Conservation (phyloP, 257 asterid species). For the Mitragyna speciosa region DNA sequence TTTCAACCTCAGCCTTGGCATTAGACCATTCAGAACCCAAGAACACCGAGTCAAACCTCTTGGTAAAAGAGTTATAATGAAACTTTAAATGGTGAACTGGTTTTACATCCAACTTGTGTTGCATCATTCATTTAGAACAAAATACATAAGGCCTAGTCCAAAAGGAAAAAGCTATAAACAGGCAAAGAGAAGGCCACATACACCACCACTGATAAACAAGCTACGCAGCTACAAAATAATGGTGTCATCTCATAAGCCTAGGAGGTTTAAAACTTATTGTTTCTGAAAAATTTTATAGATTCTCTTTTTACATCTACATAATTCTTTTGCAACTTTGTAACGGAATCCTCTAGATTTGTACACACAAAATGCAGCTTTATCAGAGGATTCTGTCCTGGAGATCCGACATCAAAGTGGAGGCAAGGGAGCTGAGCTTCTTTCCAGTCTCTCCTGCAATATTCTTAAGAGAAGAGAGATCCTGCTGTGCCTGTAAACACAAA, state of each 20-base stretch:
- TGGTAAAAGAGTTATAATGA: no score
- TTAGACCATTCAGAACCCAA: no score
- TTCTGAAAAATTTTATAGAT: neutral
- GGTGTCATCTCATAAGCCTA: conserved; percentile 7
- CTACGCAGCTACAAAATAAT: conserved; percentile 4
- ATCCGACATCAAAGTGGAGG: conserved; percentile 75
- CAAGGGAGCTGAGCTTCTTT: conserved; percentile 73
- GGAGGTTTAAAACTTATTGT: neutral
- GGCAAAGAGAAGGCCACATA: conserved; percentile 1
- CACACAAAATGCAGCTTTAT: conserved; percentile 23
- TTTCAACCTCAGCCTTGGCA: no score
- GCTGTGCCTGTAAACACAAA: conserved; percentile 70
- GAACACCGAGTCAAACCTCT: no score
- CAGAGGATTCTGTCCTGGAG: conserved; percentile 91
- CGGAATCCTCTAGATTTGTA: conserved; percentile 32
- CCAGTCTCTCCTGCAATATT: conserved; percentile 97
- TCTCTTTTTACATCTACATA: conserved; percentile 29
- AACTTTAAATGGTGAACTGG: neutral
- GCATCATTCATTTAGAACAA: neutral
- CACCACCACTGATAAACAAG: neutral
- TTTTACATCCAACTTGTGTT: neutral
- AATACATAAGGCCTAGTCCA: neutral
- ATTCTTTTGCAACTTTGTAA: conserved; percentile 19
- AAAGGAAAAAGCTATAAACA: neutral
- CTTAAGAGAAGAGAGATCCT: conserved; percentile 85